Conservation (phyloP, 2,329 filamentous ascomycete genomes). For the Pseudogymnoascus sp. region DNA sequence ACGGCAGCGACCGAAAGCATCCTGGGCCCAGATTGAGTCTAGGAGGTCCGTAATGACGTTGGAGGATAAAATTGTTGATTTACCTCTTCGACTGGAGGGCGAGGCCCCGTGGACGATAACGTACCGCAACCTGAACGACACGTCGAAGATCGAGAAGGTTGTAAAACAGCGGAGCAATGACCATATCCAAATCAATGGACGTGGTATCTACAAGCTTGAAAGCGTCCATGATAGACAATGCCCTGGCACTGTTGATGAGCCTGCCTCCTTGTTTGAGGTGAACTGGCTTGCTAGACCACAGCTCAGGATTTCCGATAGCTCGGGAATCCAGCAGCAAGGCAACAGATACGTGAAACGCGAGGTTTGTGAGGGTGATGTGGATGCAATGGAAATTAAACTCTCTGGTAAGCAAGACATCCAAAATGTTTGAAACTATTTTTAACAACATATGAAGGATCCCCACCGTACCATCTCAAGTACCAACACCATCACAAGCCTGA, state of each 20-base stretch:
- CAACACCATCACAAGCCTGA: slow-evolving; percentile 64
- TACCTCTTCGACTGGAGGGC: slow-evolving; percentile 80
- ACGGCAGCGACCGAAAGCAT: slow-evolving; percentile 76
- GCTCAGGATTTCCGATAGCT: slow-evolving; percentile 57
- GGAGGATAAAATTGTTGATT: slow-evolving; percentile 61
- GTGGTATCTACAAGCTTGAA: slow-evolving; percentile 72
- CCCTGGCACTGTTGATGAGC: slow-evolving; percentile 67
- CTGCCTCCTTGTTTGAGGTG: slow-evolving; percentile 68
- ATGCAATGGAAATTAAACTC: slow-evolving; percentile 74
- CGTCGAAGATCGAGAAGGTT: slow-evolving; percentile 34
- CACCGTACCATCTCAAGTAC: slow-evolving; percentile 79
- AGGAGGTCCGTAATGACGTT: slow-evolving; percentile 66
- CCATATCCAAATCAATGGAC: slow-evolving; percentile 52
- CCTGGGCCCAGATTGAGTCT: slow-evolving; percentile 79
- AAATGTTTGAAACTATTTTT: background rate
- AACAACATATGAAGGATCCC: slow-evolving; percentile 45
- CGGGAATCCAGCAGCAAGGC: slow-evolving; percentile 47
- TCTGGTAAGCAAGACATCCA: slow-evolving; percentile 46
- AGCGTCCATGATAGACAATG: slow-evolving; percentile 73
- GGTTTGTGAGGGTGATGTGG: slow-evolving; percentile 91
- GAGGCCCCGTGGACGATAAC: slow-evolving; percentile 75
- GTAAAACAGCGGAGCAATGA: slow-evolving; percentile 55
- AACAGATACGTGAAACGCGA: slow-evolving; percentile 63
- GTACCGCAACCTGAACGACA: slow-evolving; percentile 59
- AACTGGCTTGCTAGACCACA: slow-evolving; percentile 78